Base-by-base conservation (phyloP, 1,284 basidiomycete species). In the Wallemia hederae region DNA sequence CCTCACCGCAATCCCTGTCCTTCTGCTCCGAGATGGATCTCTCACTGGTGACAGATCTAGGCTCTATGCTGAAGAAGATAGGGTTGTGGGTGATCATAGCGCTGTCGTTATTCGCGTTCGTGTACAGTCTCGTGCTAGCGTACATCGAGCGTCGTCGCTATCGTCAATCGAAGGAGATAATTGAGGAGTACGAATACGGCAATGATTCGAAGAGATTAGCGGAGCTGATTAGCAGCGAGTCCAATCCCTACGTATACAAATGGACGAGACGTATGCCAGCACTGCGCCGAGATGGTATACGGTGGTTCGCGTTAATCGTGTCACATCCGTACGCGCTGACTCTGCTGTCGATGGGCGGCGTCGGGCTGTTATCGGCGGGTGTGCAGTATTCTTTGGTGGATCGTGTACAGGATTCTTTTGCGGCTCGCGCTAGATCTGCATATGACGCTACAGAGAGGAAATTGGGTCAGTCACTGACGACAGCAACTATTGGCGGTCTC, bases 401-500 rank as follows among this genome's bases (percentile, higher is more conserved):
- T 22, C 11, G n/a, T 17, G 5, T 49, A 5, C 39, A 49, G n/a
- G n/a, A 49, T 49, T 15, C 5, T 5, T 49, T 49, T n/a, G n/a
- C 22, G 14, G 19, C 3, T 17, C 39, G 39, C 5, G 39, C 39
- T 9, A 14, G n/a, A 49, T 49, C 39, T 3, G 11, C 39, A 3
- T 49, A 49, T n/a, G n/a, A 49, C 22, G n/a, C 11, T n/a, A n/a
- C n/a, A 7, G 39, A 49, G 39, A 11, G 14, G 39, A 14, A 49
- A 49, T n/a, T 49, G 5, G 19, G 22, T 5, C 39, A 49, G 39
- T 14, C 39, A n/a, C n/a, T 49, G 17, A 27, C 59, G 28, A 65
- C 65, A 25, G 58, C 63, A 7, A 60, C 61, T 7, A 58, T 65
- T 55, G 59, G 62, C 2, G n/a, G 11, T 5, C 39, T 49, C 5